Conservation (phyloP, 2,329 filamentous ascomycete species). For the Periconia sp. region DNA sequence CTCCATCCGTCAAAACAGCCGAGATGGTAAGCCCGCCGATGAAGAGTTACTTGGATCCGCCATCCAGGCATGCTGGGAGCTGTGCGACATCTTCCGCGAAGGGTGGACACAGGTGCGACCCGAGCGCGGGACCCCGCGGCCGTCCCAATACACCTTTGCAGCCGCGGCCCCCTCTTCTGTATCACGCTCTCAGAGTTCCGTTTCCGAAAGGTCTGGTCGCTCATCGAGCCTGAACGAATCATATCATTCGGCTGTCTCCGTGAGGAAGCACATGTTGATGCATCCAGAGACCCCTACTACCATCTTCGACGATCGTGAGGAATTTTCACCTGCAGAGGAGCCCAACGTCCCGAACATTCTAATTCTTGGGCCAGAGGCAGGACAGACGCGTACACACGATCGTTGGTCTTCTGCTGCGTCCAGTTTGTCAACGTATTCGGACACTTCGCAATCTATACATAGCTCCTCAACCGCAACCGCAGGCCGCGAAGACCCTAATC, state of each 20-base stretch:
- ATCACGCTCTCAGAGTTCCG: slow-evolving; percentile 36
- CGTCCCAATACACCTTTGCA: slow-evolving; percentile 75
- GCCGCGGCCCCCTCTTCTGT: slow-evolving; percentile 50
- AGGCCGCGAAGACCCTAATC: slow-evolving; percentile 74
- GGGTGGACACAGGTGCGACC: slow-evolving; percentile 90
- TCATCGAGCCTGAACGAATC: slow-evolving; percentile 54
- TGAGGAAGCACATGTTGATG: slow-evolving; percentile 38
- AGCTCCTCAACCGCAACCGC: slow-evolving; percentile 76
- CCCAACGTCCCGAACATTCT: slow-evolving; percentile 86
- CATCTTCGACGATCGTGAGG: slow-evolving; percentile 84
- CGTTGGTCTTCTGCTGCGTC: slow-evolving; percentile 81
- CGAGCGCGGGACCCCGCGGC: slow-evolving; percentile 82
- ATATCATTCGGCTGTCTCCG: slow-evolving; percentile 52
- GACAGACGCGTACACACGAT: slow-evolving; percentile 58
- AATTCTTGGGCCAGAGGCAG: slow-evolving; percentile 75
- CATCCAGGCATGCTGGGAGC: slow-evolving; percentile 92
- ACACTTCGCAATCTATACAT: slow-evolving; percentile 59
- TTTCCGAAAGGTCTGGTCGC: slow-evolving; percentile 42
- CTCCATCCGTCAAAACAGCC: slow-evolving; percentile 80
- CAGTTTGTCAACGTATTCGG: slow-evolving; percentile 79
- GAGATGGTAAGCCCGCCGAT: slow-evolving; percentile 74
- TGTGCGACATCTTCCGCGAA: slow-evolving; percentile 91
- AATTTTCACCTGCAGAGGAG: slow-evolving; percentile 75
- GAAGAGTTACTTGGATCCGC: slow-evolving; percentile 86
- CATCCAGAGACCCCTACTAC: slow-evolving; percentile 90